Evolutionary conservation across 2,329 filamentous ascomycete genomes (phyloP), one percentile per base, ranked within the genome.

Genomic region (Alternaria sp.): DNA sequence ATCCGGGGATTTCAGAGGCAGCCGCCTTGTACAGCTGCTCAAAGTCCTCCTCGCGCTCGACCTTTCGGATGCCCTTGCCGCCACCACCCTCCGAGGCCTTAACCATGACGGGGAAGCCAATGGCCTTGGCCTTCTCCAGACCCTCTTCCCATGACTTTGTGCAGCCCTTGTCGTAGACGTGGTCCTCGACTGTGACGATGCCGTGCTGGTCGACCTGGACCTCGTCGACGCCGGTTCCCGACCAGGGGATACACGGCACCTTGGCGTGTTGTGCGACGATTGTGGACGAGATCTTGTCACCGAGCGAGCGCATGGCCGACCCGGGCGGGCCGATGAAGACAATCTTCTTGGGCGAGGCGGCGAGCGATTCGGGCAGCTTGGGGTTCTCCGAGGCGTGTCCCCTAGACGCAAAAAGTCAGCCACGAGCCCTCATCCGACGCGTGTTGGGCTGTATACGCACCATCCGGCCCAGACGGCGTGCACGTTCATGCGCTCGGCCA

Each of bases 21-120:
- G 96, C 96, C 49, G 95, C 96, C 82, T 96, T 96, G 87, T 98
- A 99, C 49, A 98, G 86, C 72, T 87, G 85, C 78, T 91, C 87
- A 75, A 99, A 99, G 67, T 91, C 90, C 45, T 95, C 91, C 80
- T 97, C 94, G 65, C 86, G 86, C 66, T 93, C 86, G 71, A 96
- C 96, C 84, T 98, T 97, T 80, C 96, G 93, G 79, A 99, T 99
- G 87, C 96, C 96, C 86, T 99, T 99, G 80, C 96, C 96, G 84
- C 96, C 96, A 84, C 96, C 96, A 84, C 96, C 96, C 85, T 99
- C 96, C 3, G 96, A 98, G n/a, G 96, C 96, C 86, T 99, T 99
- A 81, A 99, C 93, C 96, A 99, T 99, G 85, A 99, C 92, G 15
- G 96, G 96, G 85, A 99, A 99, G 71, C 96, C 96, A 80, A 99